Evolutionary conservation across 805 yeast genomes (phyloP), one percentile per base, ranked within the genome.

Genomic region (Grigorovia yakushimaensis): DNA sequence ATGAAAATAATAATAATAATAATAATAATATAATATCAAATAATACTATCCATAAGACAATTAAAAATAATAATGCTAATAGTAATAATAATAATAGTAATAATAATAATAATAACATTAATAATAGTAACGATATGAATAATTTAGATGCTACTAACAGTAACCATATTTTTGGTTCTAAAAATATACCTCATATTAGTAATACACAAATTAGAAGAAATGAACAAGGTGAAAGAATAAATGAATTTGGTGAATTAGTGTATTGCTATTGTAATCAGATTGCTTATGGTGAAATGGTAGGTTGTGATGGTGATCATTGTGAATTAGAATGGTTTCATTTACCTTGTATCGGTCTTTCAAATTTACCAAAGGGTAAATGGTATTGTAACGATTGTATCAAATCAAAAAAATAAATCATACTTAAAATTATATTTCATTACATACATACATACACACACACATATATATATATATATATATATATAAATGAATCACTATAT

Each of bases 231-330:
- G 46, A 27, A 21, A 23, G 36, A 56, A 50, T 60, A 49, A 59
- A 66, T 48, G 69, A 64, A 23, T 65, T 62, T 43, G 73, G 72
- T 20, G 97, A 89, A 59, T 95, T 95, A 0, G 78, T 88, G 2
- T 91, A 91, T 64, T 93, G 98, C 66, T 89, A 91, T 69, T 93
- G 98, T 69, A 87, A 88, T 63, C 96, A 89, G 63, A 95, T 89
- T 0, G 91, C 97, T 4, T 93, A 85, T 62, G 98, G 98, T 18
- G 98, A 93, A 60, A 93, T 93, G 98, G 97, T 93, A 50, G 98
- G 95, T 2, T 93, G 98, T 68, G 98, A 93, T 60, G 97, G 96
- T 11, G 89, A 86, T 35, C 79, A 82, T 49, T 91, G 98, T 70
- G 81, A 81, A 62, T 73, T 88, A 47, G 98, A 89, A 65, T 89